Evolutionary conservation across 1,284 basidiomycete species (phyloP), one percentile per base, ranked within the genome.

Genomic region (Cryptococcus neoformans): DNA sequence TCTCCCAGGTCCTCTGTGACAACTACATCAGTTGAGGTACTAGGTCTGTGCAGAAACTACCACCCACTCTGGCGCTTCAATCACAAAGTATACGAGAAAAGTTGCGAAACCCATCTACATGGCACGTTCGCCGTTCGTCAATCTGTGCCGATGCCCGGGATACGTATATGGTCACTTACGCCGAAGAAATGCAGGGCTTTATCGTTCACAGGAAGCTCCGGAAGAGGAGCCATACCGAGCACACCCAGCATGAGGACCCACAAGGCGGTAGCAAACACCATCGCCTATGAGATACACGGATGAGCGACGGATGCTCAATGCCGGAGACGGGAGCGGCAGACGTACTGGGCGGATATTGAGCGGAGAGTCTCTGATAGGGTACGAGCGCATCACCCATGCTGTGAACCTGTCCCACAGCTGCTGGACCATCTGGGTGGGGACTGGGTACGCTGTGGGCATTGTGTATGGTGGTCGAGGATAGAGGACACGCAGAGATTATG

Each of bases 151-250:
- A 39, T n/a, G 28, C 36, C 8, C 46, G 44, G 17, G 17, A 39
- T 49, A 14, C 16, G 28, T 28, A 28, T 3, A 28, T 28, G 28
- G 4, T 28, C 28, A 63, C 73, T 59, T 49, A 76, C 70, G 35
- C 76, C 76, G 53, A 75, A 71, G 64, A 78, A 78, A 57, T 77
- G 76, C 49, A 77, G 59, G 17, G 74, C 70, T 56, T 77, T 78
- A 60, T 78, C 76, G 56, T 78, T 76, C 45, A 77, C 56, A 3
- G 76, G 72, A 21, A 78, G 48, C 9, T 60, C 59, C 1, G 73
- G 73, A 12, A 77, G 48, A 0, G 74, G 76, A 1, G 73, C 74
- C 59, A 78, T 69, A 8, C 75, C 76, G 8, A 77, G 59, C 10
- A 76, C 59, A 45, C 70, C 74, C 28, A 78, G 62, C 8, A 78